Conservation (phyloP, 495 filamentous ascomycete genomes). For the Echria macrotheca region DNA sequence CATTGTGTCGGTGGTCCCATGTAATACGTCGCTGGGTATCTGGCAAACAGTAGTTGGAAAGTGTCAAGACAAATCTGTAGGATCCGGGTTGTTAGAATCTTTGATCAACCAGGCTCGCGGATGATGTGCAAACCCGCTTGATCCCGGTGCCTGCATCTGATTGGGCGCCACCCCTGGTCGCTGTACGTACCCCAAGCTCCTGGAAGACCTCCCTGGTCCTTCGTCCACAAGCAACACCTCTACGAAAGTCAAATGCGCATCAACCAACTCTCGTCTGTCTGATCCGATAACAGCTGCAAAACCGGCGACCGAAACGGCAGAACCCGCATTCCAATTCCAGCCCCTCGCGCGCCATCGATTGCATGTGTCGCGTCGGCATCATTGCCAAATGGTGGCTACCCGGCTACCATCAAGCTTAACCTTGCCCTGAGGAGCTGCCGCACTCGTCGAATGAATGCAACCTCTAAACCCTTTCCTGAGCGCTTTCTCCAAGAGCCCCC, state of each 20-base stretch:
- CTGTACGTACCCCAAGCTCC: slow-evolving; percentile 4
- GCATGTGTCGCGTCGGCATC: slow-evolving; percentile 9
- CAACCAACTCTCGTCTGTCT: not conserved
- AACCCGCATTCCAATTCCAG: not conserved
- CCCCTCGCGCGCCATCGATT: not conserved
- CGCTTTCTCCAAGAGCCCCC: slow-evolving; percentile 95
- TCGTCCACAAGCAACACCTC: not conserved
- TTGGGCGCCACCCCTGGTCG: not conserved
- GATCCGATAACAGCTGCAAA: not conserved
- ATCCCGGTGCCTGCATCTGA: not conserved
- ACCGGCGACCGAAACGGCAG: not conserved
- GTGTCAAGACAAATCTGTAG: no score
- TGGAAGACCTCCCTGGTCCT: not conserved
- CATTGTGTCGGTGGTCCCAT: no score
- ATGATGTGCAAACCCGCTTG: not conserved
- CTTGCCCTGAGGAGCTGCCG: no score
- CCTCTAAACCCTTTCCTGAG: slow-evolving; percentile 97
- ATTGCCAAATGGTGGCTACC: slow-evolving; percentile 24
- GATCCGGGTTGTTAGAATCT: no score
- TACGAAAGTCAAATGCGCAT: not conserved
- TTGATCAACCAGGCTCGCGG: no score
- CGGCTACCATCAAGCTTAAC: no score
- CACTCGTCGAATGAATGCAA: slow-evolving; percentile 70
- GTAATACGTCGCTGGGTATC: no score
- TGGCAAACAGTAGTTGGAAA: no score